Evolutionary conservation across 148 eudicot genomes (phyloP).

Genomic region (Oxyria digyna): DNA sequence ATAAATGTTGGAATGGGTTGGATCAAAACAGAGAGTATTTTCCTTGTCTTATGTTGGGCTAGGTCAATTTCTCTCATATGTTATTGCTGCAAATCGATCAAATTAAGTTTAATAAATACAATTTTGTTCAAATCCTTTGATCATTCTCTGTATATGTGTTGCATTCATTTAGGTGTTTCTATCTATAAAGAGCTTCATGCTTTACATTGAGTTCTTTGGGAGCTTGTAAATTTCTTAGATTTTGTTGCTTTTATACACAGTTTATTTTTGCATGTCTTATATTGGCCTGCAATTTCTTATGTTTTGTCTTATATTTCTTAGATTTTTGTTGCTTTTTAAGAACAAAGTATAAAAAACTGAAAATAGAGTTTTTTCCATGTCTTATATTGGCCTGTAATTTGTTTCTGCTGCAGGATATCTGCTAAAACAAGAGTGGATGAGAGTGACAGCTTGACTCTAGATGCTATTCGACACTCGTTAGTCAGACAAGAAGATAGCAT

Average conservation of each 20-base stretch:
- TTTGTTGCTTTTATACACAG: not conserved
- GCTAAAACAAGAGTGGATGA: constrained; percentile 56
- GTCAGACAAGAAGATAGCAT: constrained; percentile 96
- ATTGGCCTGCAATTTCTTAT: too few species aligned
- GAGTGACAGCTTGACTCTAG: constrained; percentile 66
- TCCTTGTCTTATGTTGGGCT: too few species aligned
- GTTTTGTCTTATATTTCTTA: too few species aligned
- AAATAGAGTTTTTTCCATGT: not conserved
- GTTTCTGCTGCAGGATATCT: constrained; percentile 20
- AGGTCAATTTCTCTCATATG: not conserved
- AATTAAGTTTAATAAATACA: too few species aligned
- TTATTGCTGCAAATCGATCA: too few species aligned
- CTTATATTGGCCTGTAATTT: not conserved
- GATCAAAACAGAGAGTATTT: too few species aligned
- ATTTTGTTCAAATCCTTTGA: too few species aligned
- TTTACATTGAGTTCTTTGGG: not conserved
- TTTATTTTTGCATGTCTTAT: too few species aligned
- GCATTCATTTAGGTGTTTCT: not conserved
- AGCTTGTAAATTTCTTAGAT: not conserved
- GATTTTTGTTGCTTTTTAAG: too few species aligned
- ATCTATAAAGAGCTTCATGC: not conserved
- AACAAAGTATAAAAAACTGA: not conserved
- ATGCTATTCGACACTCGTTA: constrained; percentile 66
- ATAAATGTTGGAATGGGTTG: too few species aligned
- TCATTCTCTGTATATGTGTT: too few species aligned